phyloP scores from a whole-genome alignment of 2,329 filamentous ascomycete genomes.

The Cercospora janseana region DNA sequence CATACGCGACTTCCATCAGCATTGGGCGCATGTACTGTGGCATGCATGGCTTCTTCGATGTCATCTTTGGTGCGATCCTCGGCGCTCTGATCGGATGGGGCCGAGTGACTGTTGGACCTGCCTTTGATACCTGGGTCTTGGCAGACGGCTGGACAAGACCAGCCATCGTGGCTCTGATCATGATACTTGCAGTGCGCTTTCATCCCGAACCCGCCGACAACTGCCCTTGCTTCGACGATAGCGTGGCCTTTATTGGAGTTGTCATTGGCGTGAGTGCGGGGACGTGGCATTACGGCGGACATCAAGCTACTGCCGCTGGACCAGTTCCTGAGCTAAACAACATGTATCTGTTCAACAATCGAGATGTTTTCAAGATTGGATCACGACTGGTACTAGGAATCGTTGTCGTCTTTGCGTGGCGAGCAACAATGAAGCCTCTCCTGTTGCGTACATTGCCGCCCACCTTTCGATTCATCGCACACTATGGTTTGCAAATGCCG shows the following conservation, averaged over 20 bases:
- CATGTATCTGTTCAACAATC: constrained; percentile 43
- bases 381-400: constrained; percentile 76
- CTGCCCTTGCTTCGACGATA: constrained; percentile 96
- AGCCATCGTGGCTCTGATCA: constrained; percentile 60
- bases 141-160: constrained; percentile 64
- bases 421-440: constrained; percentile 81
- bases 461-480: constrained; percentile 81
- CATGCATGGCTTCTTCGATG: constrained; percentile 97
- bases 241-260: constrained; percentile 87
- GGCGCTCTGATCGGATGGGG: constrained; percentile 63
- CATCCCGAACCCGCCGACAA: constrained; percentile 96
- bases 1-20: constrained; percentile 85
- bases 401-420: constrained; percentile 81
- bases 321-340: constrained; percentile 14
- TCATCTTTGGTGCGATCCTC: constrained; percentile 73
- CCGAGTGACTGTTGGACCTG: constrained; percentile 55
- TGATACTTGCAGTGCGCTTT: constrained; percentile 64
- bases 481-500: constrained; percentile 73
- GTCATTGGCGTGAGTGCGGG: constrained; percentile 80
- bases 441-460: constrained; percentile 77
- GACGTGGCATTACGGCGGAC: constrained; percentile 68
- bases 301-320: constrained; percentile 1
- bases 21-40: constrained; percentile 92
- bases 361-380: constrained; percentile 65
- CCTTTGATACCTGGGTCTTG: constrained; percentile 70